Conservation (phyloP, 768 basidiomycete species). For the Suillus subalutaceus region DNA sequence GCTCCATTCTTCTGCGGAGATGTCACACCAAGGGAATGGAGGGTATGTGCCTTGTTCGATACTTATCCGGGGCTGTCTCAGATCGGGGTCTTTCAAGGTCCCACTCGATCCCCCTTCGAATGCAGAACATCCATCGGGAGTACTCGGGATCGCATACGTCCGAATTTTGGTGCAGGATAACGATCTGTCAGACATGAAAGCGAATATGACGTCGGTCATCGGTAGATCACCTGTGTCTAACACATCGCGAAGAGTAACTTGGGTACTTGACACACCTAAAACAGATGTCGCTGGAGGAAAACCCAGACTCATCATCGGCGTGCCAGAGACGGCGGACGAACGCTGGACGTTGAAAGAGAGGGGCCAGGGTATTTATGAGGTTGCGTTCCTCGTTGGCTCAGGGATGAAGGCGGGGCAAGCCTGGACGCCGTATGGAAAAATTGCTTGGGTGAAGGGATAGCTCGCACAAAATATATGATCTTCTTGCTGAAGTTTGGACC, state of each 20-base stretch:
- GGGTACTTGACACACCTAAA: conserved; percentile 46
- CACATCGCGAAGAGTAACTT: conserved; percentile 31
- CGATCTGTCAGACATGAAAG: conserved; percentile 34
- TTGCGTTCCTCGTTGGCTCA: conserved; percentile 48
- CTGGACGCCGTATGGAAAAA: conserved; percentile 52
- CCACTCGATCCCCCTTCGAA: conserved; percentile 50
- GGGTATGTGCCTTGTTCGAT: conserved; percentile 44
- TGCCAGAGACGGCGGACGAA: conserved; percentile 42
- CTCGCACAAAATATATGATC: neutral
- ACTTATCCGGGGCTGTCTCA: conserved; percentile 5
- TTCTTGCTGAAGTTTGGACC: neutral
- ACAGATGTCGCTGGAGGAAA: conserved; percentile 14
- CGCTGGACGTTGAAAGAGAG: conserved; percentile 28
- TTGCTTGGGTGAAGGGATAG: conserved; percentile 41
- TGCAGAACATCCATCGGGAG: conserved; percentile 51
- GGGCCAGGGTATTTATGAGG: conserved; percentile 51
- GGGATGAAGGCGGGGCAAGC: conserved; percentile 33
- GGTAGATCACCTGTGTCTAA: conserved; percentile 41
- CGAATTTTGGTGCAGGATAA: conserved; percentile 40
- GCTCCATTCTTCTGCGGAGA: conserved; percentile 80
- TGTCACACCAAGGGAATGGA: conserved; percentile 57
- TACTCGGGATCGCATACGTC: conserved; percentile 52
- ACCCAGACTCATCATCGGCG: conserved; percentile 39
- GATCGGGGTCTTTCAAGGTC: conserved; percentile 40
- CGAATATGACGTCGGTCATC: conserved; percentile 51